Evolutionary conservation across 176 grass and related monocot genomes (phyloP), one percentile per base, ranked within the genome.

Genomic region (Saccharum officinarum): DNA sequence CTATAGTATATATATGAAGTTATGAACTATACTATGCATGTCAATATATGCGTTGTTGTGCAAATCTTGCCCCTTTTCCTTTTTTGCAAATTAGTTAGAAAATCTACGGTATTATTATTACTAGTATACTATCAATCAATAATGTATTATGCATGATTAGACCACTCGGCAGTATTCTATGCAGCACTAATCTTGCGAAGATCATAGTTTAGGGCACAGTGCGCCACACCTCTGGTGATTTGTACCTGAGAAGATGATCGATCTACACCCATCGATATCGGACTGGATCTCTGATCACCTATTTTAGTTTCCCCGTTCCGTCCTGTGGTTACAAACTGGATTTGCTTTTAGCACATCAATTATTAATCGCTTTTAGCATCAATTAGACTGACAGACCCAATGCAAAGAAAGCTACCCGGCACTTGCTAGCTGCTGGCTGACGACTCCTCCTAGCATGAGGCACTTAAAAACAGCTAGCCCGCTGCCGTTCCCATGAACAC

Each of bases 391-490:
- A 80, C n/a, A 80, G 41, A 4, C 31, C 41, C 41, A 44, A 44
- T 40, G 39, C 10, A 60, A 55, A 36, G 10, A 82, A 18, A 80
- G 57, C 34, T 41, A 25, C 26, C n/a, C 38, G 20, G 49, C 70
- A 67, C 82, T 75, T 39, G 69, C 81, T 74, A 26, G 70, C 77
- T 81, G 62, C 62, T 65, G 82, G 86, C 81, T 73, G 78, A 88
- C 79, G 79, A 62, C 67, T 82, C 26, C 34, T 23, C 1, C 57
- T 13, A 60, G 57, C 26, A 30, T 6, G 11, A 30, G 36, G 67
- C 69, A 83, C 67, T 26, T 12, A 86, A 74, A 74, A 74, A 90
- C 67, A 86, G 67, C 34, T 36, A 36, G 34, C 26, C 60, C 38
- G 17, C 25, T 83, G 23, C 20, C 1, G 67, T 79, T 73, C 67